These are phyloP conservation scores for Phialophora macrospora DNA, from an alignment of 2,329 filamentous ascomycete genomes.

Conservation along the genomic window DNA sequence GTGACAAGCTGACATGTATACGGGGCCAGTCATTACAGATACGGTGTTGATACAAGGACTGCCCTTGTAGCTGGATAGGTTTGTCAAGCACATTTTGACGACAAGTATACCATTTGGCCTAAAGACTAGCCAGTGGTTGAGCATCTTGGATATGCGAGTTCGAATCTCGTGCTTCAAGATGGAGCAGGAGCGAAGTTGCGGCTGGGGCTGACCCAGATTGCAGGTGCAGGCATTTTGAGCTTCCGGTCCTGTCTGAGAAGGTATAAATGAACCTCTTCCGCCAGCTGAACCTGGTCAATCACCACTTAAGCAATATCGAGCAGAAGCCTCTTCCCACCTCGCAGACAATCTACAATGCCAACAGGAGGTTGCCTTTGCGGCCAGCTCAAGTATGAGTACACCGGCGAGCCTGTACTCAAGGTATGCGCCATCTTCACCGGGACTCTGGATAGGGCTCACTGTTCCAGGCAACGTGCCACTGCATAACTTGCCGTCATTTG, in stretches of 20 bases:
- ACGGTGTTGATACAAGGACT: background rate
- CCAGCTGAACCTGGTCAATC: background rate
- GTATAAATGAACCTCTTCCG: constrained; percentile 5
- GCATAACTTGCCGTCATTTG: constrained; percentile 25
- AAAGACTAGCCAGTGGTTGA: background rate
- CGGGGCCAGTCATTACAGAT: background rate
- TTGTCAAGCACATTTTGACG: background rate
- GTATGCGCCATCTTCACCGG: background rate
- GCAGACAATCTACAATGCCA: constrained; percentile 11
- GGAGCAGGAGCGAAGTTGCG: background rate
- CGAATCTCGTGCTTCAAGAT: background rate
- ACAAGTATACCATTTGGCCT: background rate
- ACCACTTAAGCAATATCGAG: background rate
- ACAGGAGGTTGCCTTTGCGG: constrained; percentile 27
- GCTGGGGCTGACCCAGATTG: background rate
- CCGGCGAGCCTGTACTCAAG: constrained; percentile 25
- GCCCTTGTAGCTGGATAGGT: background rate
- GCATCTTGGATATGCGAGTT: background rate
- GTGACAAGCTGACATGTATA: constrained; percentile 9
- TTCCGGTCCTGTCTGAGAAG: background rate
- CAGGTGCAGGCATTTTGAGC: background rate
- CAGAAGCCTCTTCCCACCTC: background rate
- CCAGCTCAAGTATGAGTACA: constrained; percentile 25
- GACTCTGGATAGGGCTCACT: background rate
- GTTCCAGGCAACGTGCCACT: constrained; percentile 23